Base-by-base conservation (phyloP, 192 early-diverging fungal species). In the Spizellomyces punctatus region DNA sequence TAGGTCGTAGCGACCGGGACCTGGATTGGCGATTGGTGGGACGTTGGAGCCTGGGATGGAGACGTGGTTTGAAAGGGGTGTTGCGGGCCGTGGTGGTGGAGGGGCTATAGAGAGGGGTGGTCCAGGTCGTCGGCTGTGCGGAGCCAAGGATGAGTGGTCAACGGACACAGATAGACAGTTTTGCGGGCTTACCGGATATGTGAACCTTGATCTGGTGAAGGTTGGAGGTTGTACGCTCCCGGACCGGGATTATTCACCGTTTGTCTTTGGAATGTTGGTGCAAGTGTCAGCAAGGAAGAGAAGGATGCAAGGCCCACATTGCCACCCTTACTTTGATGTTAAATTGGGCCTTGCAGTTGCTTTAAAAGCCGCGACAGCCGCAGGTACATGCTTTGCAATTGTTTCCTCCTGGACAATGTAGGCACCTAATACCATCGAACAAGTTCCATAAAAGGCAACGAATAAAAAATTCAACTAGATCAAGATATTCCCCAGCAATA, bases 1-100 rank as follows among this genome's bases (percentile, higher is more conserved):
- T 7, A 78, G 48, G 17, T 83, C 60, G 77, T 83, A 83, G n/a
- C 64, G 61, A 6, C 82, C 82, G 5, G 82, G 82, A 49, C 82
- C 82, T 10, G 78, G 76, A 14, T 52, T 69, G 10, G 62, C n/a
- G 17, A 56, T n/a, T 0, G 77, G 67, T 14, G 61, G 64, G 5
- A 63, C 61, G 6, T 44, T 57, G 9, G 57, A 63, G 41, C 76
- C 74, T 7, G 78, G 76, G 4, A 73, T 45, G 7, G 73, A 73
- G 12, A 64, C 36, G 0, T 70, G 68, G 21, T 67, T 62, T 14
- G 77, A 76, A 21, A 74, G 72, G 27, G 78, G 78, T 48, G 72
- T 82, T 21, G 60, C 56, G 0, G 69, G 75, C 21, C 47, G 57
- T 49, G 73, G 66, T 46, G 60, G 71, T 57, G 49, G 0, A 52